Percentiles rank a stretch among this genome's conserved stretches.
phyloP scores from a whole-genome alignment of 176 grass and related monocot species.

The Aechmea fasciata region DNA sequence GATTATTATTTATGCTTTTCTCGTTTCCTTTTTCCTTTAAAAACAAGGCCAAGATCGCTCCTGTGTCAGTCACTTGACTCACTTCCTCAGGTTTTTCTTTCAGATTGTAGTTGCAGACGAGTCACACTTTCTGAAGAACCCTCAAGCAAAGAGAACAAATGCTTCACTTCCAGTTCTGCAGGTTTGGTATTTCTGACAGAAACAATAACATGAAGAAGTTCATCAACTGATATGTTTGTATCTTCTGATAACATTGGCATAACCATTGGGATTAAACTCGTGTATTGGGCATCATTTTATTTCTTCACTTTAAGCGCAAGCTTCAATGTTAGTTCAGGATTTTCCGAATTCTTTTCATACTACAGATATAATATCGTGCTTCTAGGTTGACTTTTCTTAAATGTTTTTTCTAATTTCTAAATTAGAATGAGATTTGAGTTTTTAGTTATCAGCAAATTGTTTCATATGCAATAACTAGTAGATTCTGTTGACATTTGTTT shows the following conservation, averaged over 20 bases:
- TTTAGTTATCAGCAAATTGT: background rate
- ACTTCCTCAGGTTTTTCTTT: background rate
- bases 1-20: background rate
- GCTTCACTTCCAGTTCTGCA: constrained; percentile 69
- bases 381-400: too few species aligned
- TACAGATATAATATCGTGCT: too few species aligned
- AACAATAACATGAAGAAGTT: background rate
- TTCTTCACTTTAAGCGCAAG: background rate
- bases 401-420: background rate
- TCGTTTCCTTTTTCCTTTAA: background rate
- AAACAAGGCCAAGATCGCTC: background rate
- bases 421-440: background rate
- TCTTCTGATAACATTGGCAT: background rate
- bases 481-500: background rate
- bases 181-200: constrained; percentile 36
- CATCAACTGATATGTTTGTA: background rate
- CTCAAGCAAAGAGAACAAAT: constrained; percentile 72
- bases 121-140: constrained; percentile 94
- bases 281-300: too few species aligned
- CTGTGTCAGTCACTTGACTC: background rate
- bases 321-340: background rate
- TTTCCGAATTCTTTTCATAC: too few species aligned
- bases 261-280: too few species aligned
- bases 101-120: constrained; percentile 97
- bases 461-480: background rate